These are phyloP conservation scores for Penicillium psychrofluorescens DNA, from an alignment of 495 filamentous ascomycete genomes.

Conservation along the genomic window DNA sequence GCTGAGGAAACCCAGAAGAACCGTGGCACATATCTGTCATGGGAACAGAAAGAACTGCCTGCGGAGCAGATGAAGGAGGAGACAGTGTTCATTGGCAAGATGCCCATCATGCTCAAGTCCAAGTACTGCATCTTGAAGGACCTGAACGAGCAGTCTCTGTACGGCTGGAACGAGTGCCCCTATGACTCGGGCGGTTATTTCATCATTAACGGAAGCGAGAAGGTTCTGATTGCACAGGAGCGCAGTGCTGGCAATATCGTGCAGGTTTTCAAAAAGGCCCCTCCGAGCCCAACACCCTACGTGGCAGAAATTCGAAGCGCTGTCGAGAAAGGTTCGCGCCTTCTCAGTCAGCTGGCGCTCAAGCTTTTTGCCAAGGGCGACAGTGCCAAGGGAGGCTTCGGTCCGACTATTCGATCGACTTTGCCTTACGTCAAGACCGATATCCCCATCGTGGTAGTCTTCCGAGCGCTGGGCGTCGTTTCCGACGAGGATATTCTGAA, in stretches of 20 bases:
- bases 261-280: constrained; percentile 95
- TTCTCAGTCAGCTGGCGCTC: constrained; percentile 84
- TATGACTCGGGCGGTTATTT: constrained; percentile 99
- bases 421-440: constrained; percentile 91
- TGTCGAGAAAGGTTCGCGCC: constrained; percentile 87
- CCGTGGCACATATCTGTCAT: constrained; percentile 40
- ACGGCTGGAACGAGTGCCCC: constrained; percentile 86
- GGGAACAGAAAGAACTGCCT: constrained; percentile 46
- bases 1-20: constrained; percentile 35
- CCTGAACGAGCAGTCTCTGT: constrained; percentile 71
- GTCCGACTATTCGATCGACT: constrained; percentile 80
- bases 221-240: constrained; percentile 97
- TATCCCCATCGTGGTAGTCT: constrained; percentile 88
- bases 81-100: constrained; percentile 79
- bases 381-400: constrained; percentile 65
- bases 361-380: constrained; percentile 84
- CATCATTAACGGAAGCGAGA: constrained; percentile 98
- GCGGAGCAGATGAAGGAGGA: constrained; percentile 58
- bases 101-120: constrained; percentile 96
- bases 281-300: constrained; percentile 79
- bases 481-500: constrained; percentile 98
- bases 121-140: constrained; percentile 84
- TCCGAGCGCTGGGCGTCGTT: constrained; percentile 90
- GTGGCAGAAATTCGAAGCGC: constrained; percentile 94
- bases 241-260: constrained; percentile 96